phyloP scores from a whole-genome alignment of 257 asterid genomes.

The Cynanchum wilfordii region DNA sequence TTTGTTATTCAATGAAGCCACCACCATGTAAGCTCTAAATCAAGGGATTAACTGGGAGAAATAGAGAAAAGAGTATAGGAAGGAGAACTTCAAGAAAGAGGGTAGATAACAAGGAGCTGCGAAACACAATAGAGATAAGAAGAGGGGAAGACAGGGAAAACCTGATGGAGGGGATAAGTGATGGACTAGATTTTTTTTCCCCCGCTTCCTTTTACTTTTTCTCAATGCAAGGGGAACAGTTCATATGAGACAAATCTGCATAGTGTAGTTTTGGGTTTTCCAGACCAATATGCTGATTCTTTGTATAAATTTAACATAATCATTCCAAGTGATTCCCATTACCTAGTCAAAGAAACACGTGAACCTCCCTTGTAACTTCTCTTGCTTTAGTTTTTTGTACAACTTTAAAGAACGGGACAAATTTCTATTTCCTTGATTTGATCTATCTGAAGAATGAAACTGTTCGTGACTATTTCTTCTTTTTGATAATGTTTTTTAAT shows the following conservation, averaged over 20 bases:
- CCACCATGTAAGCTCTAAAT: background rate
- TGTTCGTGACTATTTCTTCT: background rate
- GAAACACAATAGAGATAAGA: background rate
- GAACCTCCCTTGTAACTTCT: background rate
- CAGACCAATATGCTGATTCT: background rate
- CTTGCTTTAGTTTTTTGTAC: background rate
- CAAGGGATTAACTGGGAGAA: background rate
- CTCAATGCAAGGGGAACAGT: background rate
- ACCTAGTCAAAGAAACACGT: background rate
- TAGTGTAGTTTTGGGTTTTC: background rate
- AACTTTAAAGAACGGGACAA: background rate
- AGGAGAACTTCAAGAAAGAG: background rate
- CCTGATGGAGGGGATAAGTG: background rate
- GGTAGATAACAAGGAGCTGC: background rate
- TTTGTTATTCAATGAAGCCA: background rate
- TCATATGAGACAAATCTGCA: too few relatives aligned
- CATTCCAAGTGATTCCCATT: background rate
- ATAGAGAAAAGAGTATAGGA: background rate
- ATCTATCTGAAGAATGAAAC: background rate
- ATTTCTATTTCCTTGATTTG: background rate
- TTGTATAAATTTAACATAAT: too few relatives aligned
- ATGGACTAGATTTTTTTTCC: background rate
- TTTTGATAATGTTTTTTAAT: background rate
- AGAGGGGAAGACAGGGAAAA: background rate
- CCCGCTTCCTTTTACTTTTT: background rate